A percentile compares a stretch with the other conserved stretches of the same genome.
phyloP scores from a whole-genome alignment of 2,329 filamentous ascomycete species.

The Scedosporium dehoogii region DNA sequence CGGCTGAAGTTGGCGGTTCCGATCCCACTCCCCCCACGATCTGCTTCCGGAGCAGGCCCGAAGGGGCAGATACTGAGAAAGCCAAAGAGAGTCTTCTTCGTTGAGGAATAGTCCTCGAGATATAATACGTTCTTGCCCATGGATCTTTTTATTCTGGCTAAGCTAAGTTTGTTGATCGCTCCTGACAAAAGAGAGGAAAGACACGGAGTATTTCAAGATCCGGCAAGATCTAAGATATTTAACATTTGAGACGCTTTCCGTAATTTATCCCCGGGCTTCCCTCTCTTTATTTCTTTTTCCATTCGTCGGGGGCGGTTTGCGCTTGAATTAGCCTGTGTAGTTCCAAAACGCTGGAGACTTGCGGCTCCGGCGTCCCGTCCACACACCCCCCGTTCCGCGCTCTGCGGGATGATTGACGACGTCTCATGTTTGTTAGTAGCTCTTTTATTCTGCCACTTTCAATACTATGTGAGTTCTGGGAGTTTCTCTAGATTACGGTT shows the following conservation, averaged over 20 bases:
- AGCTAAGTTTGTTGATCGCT: not conserved
- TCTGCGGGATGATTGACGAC: not conserved
- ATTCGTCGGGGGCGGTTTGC: not conserved
- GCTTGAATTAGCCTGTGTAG: not conserved
- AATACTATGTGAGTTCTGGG: too few relatives aligned
- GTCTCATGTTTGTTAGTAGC: not conserved
- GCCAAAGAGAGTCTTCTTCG: not conserved
- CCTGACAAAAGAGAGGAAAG: not conserved
- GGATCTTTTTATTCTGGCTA: not conserved
- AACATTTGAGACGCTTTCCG: not conserved
- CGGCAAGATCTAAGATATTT: not conserved
- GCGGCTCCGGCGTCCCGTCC: not conserved
- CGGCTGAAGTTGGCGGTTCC: not conserved
- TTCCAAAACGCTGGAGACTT: not conserved
- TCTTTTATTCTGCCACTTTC: too few relatives aligned
- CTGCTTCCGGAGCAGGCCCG: not conserved
- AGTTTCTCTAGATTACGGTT: too few relatives aligned
- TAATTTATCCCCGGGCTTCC: not conserved
- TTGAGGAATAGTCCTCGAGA: not conserved
- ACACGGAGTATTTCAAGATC: not conserved
- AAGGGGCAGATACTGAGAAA: not conserved
- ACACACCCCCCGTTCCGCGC: not conserved
- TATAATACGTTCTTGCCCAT: not conserved
- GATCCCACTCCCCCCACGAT: not conserved
- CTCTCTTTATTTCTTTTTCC: not conserved